These are phyloP conservation scores for Neonectria ditissima DNA, from an alignment of 2,329 filamentous ascomycete species.

Conservation along the genomic window DNA sequence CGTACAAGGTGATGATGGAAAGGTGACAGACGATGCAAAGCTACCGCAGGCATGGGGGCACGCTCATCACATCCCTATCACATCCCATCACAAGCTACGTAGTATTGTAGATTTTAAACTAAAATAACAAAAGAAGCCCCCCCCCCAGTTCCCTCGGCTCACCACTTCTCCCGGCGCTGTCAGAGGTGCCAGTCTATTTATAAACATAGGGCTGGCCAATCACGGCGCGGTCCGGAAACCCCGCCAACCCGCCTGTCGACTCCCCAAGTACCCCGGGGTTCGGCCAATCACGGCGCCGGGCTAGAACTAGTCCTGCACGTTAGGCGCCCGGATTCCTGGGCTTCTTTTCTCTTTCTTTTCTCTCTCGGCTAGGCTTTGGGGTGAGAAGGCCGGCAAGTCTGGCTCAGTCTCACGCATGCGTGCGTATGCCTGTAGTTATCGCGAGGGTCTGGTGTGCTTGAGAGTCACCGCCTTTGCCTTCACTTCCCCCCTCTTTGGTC, in stretches of 20 bases:
- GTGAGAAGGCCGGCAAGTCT: background rate
- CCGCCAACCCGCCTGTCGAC: no score
- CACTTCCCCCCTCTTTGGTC: no score
- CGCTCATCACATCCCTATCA: conserved; percentile 11
- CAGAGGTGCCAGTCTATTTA: conserved; percentile 7
- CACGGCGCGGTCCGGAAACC: conserved; percentile 5
- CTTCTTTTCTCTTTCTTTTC: no score
- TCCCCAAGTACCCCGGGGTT: conserved; percentile 36
- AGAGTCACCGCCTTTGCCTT: background rate
- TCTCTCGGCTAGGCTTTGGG: no score
- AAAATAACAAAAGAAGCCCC: no score
- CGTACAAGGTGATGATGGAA: no score
- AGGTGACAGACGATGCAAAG: background rate
- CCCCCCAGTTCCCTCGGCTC: background rate
- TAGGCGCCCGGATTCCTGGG: conserved; percentile 36
- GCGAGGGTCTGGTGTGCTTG: background rate
- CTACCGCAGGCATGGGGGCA: background rate
- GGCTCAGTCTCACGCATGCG: background rate
- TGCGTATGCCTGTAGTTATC: no score
- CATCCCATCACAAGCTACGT: conserved; percentile 12
- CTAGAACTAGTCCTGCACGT: conserved; percentile 40
- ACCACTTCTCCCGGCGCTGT: background rate
- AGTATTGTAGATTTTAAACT: no score
- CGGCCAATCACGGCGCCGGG: conserved; percentile 9
- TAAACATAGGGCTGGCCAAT: conserved; percentile 30